A percentile compares a stretch with the other conserved stretches of the same genome.
These are phyloP conservation scores for Saccharomyces hybrid DNA, from an alignment of 1,139 yeast species.

Conservation along the genomic window DNA sequence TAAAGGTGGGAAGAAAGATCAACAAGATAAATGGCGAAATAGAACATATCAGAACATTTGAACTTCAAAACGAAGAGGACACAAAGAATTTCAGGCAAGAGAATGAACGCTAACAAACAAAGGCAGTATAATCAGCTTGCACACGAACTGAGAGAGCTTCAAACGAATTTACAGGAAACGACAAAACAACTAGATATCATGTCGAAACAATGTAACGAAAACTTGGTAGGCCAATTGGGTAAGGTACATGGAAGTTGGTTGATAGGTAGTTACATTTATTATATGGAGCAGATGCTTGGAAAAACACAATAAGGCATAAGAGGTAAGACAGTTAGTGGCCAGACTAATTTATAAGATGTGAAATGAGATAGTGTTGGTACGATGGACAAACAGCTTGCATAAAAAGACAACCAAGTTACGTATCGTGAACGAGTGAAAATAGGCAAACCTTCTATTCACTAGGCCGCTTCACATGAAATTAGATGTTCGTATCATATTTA, in stretches of 20 bases:
- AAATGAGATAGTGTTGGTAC: not conserved
- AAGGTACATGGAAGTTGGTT: conserved; percentile 30
- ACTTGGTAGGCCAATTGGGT: conserved; percentile 30
- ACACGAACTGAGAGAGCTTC: conserved; percentile 24
- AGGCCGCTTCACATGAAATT: not conserved
- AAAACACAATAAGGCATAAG: conserved; percentile 1
- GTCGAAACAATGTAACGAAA: conserved; percentile 28
- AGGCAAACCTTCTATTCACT: not conserved
- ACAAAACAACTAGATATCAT: conserved; percentile 23
- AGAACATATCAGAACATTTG: not conserved
- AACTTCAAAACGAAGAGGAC: not conserved
- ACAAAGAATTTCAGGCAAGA: not conserved
- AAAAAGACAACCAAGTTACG: not conserved
- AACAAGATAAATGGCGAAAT: not conserved
- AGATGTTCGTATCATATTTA: not conserved
- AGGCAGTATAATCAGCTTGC: conserved; percentile 30
- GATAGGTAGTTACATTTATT: conserved; percentile 28
- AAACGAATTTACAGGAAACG: conserved; percentile 23
- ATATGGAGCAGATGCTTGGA: conserved; percentile 25
- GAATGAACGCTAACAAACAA: conserved; percentile 23
- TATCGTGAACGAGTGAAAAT: not conserved
- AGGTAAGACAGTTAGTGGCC: not conserved
- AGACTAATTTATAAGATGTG: not conserved
- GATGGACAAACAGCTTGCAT: not conserved
- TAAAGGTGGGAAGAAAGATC: not conserved